These are phyloP conservation scores for Penicilliopsis zonata DNA, from an alignment of 495 filamentous ascomycete genomes.

Conservation along the genomic window DNA sequence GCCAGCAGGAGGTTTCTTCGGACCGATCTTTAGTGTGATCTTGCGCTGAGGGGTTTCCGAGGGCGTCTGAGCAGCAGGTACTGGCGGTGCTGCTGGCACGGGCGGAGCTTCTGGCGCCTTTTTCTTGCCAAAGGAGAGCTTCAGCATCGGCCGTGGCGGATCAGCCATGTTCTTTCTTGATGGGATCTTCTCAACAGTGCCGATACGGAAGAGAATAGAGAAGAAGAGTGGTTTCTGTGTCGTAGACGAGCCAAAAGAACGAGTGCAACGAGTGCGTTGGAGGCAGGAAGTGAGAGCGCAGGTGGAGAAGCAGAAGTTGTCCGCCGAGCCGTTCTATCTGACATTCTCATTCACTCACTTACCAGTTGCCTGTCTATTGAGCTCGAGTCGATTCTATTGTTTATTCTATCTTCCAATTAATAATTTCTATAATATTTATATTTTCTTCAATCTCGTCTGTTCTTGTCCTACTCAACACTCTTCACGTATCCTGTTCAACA, in stretches of 20 bases:
- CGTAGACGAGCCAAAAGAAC: no score
- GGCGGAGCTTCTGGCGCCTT: conserved; percentile 15
- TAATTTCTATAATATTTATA: no score
- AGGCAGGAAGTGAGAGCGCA: no score
- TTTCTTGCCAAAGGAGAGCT: conserved; percentile 38
- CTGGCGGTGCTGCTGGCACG: no score
- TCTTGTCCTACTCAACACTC: neutral
- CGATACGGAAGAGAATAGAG: neutral
- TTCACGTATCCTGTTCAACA: neutral
- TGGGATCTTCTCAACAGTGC: no score
- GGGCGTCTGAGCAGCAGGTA: conserved; percentile 19
- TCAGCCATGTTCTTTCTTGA: conserved; percentile 34
- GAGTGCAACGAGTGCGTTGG: no score
- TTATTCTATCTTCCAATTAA: no score
- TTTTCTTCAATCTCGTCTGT: conserved; percentile 1
- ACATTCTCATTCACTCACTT: no score
- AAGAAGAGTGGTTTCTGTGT: neutral
- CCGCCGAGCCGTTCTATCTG: no score
- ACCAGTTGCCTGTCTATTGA: no score
- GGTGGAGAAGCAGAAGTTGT: no score
- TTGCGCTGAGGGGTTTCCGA: conserved; percentile 23
- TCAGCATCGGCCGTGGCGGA: conserved; percentile 30
- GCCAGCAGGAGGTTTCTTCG: conserved; percentile 20
- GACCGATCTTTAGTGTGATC: conserved; percentile 40
- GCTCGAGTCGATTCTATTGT: no score